Base-by-base conservation (phyloP, 2,329 filamentous ascomycete genomes). In the Pseudocercospora fijiensis region DNA sequence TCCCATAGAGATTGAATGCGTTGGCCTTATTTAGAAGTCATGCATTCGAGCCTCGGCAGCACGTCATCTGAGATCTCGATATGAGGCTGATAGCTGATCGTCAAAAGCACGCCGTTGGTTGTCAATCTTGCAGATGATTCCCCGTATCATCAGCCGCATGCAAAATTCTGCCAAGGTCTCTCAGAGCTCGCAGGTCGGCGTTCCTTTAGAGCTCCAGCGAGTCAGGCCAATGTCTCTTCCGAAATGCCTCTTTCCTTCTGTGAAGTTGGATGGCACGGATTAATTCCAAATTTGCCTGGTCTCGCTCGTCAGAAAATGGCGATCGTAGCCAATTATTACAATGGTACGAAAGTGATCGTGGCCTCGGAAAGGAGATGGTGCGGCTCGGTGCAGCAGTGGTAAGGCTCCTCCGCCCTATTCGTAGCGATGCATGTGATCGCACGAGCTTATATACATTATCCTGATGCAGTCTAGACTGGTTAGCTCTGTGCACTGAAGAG, bases 21-120 rank as follows among this genome's bases (percentile, higher is more conserved):
- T 33, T 33, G 30, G 30, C 30, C 11, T 33, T 11, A 33, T 33
- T 11, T 11, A 33, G 30, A 33, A 11, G 10, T 33, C 30, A 33
- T n/a, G n/a, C n/a, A n/a, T n/a, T n/a, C n/a, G n/a, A n/a, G n/a
- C n/a, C n/a, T 26, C n/a, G 49, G 22, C 22, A 53, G 49, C 49
- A 53, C 49, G 49, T 53, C 49, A 53, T 53, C 7, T 53, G 9
- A 26, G 49, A 53, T 53, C 49, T 53, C 49, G 49, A 52, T 52
- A 52, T 52, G 49, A 52, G 24, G 49, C 49, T 52, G 49, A 52
- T 52, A n/a, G 13, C 20, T 52, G 49, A 52, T 24, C 16, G 11
- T 9, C 24, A 16, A 22, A 52, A 22, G 49, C 33, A 26, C 24
- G 20, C 24, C 49, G 49, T 52, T 52, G 49, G 24, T 27, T 16